A percentile compares a stretch with the other conserved stretches of the same genome.
Conservation (phyloP, 2,329 filamentous ascomycete genomes). For the Rhinocladiella mackenziei region DNA sequence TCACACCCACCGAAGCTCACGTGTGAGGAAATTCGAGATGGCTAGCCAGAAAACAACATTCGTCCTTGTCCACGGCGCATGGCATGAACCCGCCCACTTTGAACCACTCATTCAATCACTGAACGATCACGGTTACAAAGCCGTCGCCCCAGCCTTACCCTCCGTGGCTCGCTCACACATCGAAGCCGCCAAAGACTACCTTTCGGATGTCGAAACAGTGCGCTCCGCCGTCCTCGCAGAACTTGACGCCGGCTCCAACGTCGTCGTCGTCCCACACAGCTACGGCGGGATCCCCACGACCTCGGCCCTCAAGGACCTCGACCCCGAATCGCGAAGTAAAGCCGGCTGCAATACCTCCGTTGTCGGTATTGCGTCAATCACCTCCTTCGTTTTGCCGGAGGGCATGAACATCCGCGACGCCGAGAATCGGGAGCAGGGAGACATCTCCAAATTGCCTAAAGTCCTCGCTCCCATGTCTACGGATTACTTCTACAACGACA, state of each 20-base stretch:
- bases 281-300: constrained; percentile 26
- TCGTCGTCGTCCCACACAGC: constrained; percentile 24
- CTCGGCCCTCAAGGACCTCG: constrained; percentile 19
- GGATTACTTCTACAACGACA: constrained; percentile 7
- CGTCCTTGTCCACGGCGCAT: constrained; percentile 38
- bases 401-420: constrained; percentile 3
- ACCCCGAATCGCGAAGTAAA: constrained; percentile 2
- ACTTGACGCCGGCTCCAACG: constrained; percentile 18
- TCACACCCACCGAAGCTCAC: neutral
- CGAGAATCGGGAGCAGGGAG: neutral
- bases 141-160: constrained; percentile 26
- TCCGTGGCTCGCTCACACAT: constrained; percentile 31
- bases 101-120: constrained; percentile 31
- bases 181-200: constrained; percentile 18
- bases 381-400: constrained; percentile 7
- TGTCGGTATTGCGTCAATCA: constrained; percentile 11
- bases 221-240: constrained; percentile 15
- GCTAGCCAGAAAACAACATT: constrained; percentile 33
- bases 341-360: constrained; percentile 5
- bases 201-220: constrained; percentile 15
- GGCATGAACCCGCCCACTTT: constrained; percentile 36
- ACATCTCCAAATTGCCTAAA: neutral
- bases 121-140: constrained; percentile 32
- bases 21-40: neutral
- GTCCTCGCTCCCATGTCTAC: neutral